Evolutionary conservation across 169 alveolate genomes (phyloP), one percentile per base, ranked within the genome.

Genomic region (Cryptosporidium canis): DNA sequence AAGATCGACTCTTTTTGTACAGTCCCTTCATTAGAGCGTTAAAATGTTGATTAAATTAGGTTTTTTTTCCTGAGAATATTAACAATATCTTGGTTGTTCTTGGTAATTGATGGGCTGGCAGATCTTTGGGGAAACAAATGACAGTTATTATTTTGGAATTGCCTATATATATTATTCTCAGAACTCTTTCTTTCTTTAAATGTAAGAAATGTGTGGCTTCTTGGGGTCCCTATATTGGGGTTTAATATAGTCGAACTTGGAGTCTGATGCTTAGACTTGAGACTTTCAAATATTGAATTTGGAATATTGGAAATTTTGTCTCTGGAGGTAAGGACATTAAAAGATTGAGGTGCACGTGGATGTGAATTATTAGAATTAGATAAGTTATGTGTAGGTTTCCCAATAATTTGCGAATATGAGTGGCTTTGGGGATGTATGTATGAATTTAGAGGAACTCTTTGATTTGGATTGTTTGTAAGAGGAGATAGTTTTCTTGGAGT

Each of bases 401-500:
- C 45, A 29, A 27, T 14, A 2, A 33, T 45, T 45, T 21, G 63
- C 29, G 44, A 41, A 44, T 33, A 67, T 7, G 43, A 31, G 24
- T 67, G 39, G 65, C 44, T 44, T 67, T 45, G 83, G 39, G 61
- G 47, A 0, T 44, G 45, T 27, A 9, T 61, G 47, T 14, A 11
- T 29, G 48, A 31, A 67, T 67, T 67, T 6, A 24, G 47, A 44
- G 56, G 55, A 67, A 27, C 45, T 12, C 21, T 24, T 45, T 24
- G 56, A 41, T 8, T 67, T 47, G 63, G 16, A 29, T 21, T 31
- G 27, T 33, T 70, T 3, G 84, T 35, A 0, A 53, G 41, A 3
- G 68, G 67, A 14, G 68, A 70, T 8, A 51, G 55, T 48, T 70
- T 70, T 16, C 67, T 70, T 37, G 64, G 84, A n/a, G 84, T 70